These are phyloP conservation scores for Fusarium devonianum DNA, from an alignment of 2,329 filamentous ascomycete genomes.

Conservation along the genomic window DNA sequence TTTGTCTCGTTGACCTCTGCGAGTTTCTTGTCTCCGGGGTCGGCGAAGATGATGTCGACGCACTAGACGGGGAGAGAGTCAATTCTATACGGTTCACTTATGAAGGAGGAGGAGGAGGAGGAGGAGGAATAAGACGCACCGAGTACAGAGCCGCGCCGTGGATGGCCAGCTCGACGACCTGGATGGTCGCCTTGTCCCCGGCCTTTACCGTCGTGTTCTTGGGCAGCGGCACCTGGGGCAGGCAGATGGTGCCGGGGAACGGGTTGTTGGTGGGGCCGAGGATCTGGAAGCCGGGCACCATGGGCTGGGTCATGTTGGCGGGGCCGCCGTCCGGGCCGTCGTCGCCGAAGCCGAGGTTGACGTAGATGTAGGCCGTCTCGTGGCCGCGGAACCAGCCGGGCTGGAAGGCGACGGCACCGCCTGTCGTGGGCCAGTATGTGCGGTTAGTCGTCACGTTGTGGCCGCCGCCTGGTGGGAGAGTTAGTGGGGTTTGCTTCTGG, in stretches of 20 bases:
- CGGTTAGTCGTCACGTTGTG: conserved; percentile 79
- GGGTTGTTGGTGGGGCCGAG: conserved; percentile 80
- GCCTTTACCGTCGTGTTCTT: conserved; percentile 71
- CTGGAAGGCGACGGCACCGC: conserved; percentile 88
- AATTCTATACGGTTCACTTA: too few species aligned
- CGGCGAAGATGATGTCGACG: conserved; percentile 91
- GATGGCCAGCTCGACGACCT: conserved; percentile 81
- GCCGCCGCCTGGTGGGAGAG: conserved; percentile 77
- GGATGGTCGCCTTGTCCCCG: conserved; percentile 91
- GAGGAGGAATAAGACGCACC: conserved; percentile 66
- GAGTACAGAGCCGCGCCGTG: conserved; percentile 86
- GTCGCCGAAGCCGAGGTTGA: conserved; percentile 88
- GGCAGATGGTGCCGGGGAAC: conserved; percentile 88
- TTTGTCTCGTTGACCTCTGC: conserved; percentile 78
- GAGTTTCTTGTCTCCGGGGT: conserved; percentile 72
- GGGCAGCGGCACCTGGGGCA: conserved; percentile 88
- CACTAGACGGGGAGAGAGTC: too few species aligned
- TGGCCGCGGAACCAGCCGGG: conserved; percentile 97
- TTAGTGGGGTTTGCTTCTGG: conserved; percentile 21
- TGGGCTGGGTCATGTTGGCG: conserved; percentile 84
- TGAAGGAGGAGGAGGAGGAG: too few species aligned
- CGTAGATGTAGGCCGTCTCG: conserved; percentile 79
- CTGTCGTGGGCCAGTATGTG: conserved; percentile 87
- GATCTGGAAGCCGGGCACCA: conserved; percentile 83
- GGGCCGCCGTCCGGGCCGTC: conserved; percentile 70